Conservation (phyloP, 2,329 filamentous ascomycete species). For the Talaromyces sp. region DNA sequence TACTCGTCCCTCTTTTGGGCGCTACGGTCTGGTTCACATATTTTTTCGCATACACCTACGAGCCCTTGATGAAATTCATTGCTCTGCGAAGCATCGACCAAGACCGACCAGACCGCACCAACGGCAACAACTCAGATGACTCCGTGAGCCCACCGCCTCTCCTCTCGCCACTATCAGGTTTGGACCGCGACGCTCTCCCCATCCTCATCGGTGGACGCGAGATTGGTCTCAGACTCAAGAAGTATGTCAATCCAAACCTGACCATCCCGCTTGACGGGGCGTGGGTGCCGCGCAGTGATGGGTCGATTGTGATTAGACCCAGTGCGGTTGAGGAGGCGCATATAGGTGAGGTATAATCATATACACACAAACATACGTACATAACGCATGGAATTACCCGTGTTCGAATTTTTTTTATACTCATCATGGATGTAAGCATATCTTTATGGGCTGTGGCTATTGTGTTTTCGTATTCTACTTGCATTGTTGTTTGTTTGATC, state of each 20-base stretch:
- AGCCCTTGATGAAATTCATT: constrained; percentile 88
- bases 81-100: constrained; percentile 79
- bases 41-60: constrained; percentile 75
- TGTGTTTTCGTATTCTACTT: neutral
- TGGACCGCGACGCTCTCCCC: constrained; percentile 44
- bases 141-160: constrained; percentile 36
- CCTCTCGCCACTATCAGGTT: constrained; percentile 41
- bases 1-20: constrained; percentile 72
- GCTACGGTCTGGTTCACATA: constrained; percentile 87
- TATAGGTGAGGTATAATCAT: neutral
- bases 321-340: constrained; percentile 12
- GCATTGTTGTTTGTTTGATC: neutral
- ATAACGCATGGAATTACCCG: neutral
- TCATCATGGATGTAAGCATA: neutral
- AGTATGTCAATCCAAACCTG: constrained; percentile 48
- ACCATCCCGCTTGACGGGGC: constrained; percentile 43
- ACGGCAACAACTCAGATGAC: constrained; percentile 26
- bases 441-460: neutral
- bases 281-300: constrained; percentile 40
- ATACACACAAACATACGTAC: neutral
- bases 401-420: neutral
- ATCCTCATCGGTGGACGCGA: constrained; percentile 41
- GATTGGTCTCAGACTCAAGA: constrained; percentile 39
- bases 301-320: constrained; percentile 13
- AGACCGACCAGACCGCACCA: constrained; percentile 48